Base-by-base conservation (phyloP, 139 green algal species). In the Pseudopediastrum boryanum region DNA sequence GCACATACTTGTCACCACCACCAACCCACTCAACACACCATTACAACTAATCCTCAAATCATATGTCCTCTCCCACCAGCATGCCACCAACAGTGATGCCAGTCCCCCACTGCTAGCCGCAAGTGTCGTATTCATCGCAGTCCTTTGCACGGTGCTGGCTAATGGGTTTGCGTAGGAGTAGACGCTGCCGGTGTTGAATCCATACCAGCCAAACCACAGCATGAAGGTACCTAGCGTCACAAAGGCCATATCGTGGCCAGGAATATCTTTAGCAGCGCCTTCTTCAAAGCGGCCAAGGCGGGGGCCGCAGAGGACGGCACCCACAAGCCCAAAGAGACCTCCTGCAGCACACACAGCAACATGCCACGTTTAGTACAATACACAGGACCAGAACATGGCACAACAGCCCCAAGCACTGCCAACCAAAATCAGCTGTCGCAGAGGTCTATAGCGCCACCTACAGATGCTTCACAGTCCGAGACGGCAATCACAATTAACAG, bases 141-240 rank as follows among this genome's bases (percentile, higher is more conserved):
- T 64, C 36, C 52, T 65, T 66, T 54, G 68, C 33, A 78, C 67
- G 16, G 46, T 31, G 13, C 42, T 50, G 7, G 63, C 63, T 23
- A 52, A 70, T 10, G 29, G 2, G 1, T 38, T 27, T 5, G 46
- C 65, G 58, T 85, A 84, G 36, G 86, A 42, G 68, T 86, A 89
- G 33, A 81, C 54, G 33, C 77, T 83, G 59, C 84, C 84, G 69
- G 73, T 86, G 72, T 89, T 89, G 80, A 89, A 89, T 3, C 84
- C 84, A 64, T 84, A 85, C 71, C 79, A 85, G 33, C 84, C 79
- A 51, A 84, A 87, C 85, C 85, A 89, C 16, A 89, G 78, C 52
- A 85, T 82, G 36, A 89, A 75, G 1, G 81, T 86, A 29, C 85
- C 85, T 1, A 89, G 70, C 31, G 78, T 76, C 2, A 83, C 81